Conservation (phyloP, 139 green algal species). For the Penium margaritaceum region DNA sequence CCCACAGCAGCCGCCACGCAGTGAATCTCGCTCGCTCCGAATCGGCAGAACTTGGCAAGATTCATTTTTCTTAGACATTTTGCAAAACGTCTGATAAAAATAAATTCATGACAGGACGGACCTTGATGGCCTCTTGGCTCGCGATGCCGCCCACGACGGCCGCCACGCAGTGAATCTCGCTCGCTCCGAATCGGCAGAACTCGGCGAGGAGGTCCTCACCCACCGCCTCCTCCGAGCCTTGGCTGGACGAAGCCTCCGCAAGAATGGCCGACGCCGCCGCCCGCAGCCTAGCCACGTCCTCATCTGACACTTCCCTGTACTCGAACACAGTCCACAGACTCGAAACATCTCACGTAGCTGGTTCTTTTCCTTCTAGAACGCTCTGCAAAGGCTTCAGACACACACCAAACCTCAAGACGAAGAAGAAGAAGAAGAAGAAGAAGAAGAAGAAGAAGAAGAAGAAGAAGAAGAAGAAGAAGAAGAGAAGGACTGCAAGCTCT, state of each 20-base stretch:
- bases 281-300: conserved; percentile 70
- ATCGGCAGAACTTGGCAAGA: conserved; percentile 70
- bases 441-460: too few species aligned
- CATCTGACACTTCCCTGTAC: conserved; percentile 45
- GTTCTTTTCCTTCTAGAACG: too few species aligned
- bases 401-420: too few species aligned
- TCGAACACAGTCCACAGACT: too few species aligned
- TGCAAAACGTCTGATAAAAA: too few species aligned
- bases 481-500: too few species aligned
- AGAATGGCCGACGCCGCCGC: conserved; percentile 45
- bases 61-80: too few species aligned
- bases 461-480: too few species aligned
- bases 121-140: conserved; percentile 89
- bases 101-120: too few species aligned
- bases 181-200: conserved; percentile 62
- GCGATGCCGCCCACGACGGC: conserved; percentile 83
- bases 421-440: too few species aligned
- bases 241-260: conserved; percentile 29
- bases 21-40: conserved; percentile 75
- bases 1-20: conserved; percentile 76
- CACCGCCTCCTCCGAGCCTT: background rate
- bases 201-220: conserved; percentile 54
- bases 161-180: conserved; percentile 79
- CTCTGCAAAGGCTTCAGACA: too few species aligned
- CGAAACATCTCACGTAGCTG: too few species aligned